Evolutionary conservation across 495 filamentous ascomycete genomes (phyloP), one percentile per base, ranked within the genome.

Genomic region (Xylaria acuta): DNA sequence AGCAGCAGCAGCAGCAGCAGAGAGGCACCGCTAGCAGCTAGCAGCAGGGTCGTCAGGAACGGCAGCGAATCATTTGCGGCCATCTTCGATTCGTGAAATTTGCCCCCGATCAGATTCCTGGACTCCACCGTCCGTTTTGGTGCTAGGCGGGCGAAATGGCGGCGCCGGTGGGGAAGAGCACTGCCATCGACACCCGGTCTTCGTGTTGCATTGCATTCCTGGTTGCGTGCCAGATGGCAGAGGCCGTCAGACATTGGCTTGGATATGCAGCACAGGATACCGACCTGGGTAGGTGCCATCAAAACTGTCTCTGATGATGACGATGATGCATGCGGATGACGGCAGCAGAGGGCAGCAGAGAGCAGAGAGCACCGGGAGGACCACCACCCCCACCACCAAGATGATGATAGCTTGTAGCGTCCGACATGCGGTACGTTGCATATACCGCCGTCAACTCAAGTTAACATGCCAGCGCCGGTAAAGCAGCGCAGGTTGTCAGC

Each of bases 71-170:
- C 60, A 63, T 25, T 30, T 63, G 60, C 32, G n/a, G 22, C 41
- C 41, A 65, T 65, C 63, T 65, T 45, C 38, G 63, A 65, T 65
- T 43, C 11, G 41, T 47, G 30, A 65, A 65, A 65, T 65, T 65
- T 45, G 41, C 63, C 63, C n/a, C 38, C 38, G 63, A 65, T 65
- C 38, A 65, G 38, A 47, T 30, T 65, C 18, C 38, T 7, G n/a
- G 36, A 27, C 60, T 43, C 60, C 60, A 64, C 60, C 38, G 60
- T 64, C 38, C 38, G 60, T 43, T 64, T 64, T 64, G 38, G 58
- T 38, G 58, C 58, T 38, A 60, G 32, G 7, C 54, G 27, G 22
- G n/a, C 30, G 18, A 36, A 32, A 59, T 14, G 30, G 30, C 54
- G 8, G 54, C 32, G 7, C 54, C 54, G 54, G 54, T 30, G 54